phyloP scores from a whole-genome alignment of 2,329 filamentous ascomycete genomes.

The Emergomyces pasteurianus region DNA sequence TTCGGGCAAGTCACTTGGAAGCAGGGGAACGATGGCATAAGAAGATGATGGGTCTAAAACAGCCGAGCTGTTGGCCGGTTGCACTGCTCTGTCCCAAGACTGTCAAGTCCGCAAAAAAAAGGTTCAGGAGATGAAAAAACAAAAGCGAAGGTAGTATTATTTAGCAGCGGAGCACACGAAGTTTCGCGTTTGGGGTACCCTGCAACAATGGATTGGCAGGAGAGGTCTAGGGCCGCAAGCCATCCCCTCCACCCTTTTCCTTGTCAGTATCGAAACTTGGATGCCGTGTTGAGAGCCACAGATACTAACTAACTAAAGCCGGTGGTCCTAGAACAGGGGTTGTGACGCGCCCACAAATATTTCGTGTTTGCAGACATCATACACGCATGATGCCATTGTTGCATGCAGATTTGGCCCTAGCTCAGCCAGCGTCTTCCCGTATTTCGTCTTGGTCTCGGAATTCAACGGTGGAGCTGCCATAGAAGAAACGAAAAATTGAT shows the following conservation, averaged over 20 bases:
- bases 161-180: slow-evolving; percentile 1
- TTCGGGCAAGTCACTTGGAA: not conserved
- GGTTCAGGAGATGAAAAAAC: not conserved
- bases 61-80: not conserved
- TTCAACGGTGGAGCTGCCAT: not conserved
- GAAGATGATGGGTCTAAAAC: slow-evolving; percentile 1
- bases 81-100: not conserved
- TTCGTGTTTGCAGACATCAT: slow-evolving; percentile 2
- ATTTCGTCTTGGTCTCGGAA: slow-evolving; percentile 1
- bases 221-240: not conserved
- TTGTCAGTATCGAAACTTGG: not conserved
- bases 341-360: not conserved
- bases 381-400: not conserved
- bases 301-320: not conserved
- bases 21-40: not conserved
- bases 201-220: not conserved
- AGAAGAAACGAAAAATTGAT: not conserved
- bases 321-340: not conserved
- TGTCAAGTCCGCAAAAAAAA: not conserved
- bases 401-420: not conserved
- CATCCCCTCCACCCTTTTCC: not conserved
- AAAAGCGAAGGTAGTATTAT: not conserved
- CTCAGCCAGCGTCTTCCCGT: not conserved
- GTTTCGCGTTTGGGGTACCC: not conserved
- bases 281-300: not conserved